These are phyloP conservation scores for Betula pendula DNA, from an alignment of 306 rosid genomes.

Conservation along the genomic window DNA sequence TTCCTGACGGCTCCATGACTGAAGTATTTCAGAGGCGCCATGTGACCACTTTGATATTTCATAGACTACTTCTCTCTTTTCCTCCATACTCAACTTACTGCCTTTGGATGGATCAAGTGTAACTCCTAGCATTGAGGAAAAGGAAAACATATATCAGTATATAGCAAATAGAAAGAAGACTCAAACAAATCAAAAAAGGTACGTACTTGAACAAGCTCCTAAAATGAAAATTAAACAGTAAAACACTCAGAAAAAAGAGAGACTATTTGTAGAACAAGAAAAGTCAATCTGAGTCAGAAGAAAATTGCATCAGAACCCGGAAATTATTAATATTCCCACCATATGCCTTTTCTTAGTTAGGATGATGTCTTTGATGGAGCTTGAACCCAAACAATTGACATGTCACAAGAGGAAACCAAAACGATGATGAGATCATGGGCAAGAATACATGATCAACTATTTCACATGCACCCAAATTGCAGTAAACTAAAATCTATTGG, in stretches of 20 bases:
- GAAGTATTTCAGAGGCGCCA: slow-evolving; percentile 80
- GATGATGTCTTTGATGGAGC: neutral
- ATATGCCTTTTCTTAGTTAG: neutral
- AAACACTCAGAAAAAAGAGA: neutral
- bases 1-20: slow-evolving; percentile 97
- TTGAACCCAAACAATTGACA: slow-evolving; percentile 9
- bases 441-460: slow-evolving; percentile 17
- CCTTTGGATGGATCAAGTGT: slow-evolving; percentile 57
- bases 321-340: neutral
- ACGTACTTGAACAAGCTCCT: slow-evolving; percentile 8
- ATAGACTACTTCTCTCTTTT: slow-evolving; percentile 81
- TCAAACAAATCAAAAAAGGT: neutral
- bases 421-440: slow-evolving; percentile 13
- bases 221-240: neutral
- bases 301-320: neutral
- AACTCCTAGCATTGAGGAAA: slow-evolving; percentile 46
- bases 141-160: slow-evolving; percentile 21
- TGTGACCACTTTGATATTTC: slow-evolving; percentile 74
- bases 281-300: neutral
- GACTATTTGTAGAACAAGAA: neutral
- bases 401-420: slow-evolving; percentile 18
- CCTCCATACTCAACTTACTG: slow-evolving; percentile 76
- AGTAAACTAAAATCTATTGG: slow-evolving; percentile 19
- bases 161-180: slow-evolving; percentile 5
- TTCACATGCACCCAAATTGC: slow-evolving; percentile 23